A percentile compares a stretch with the other conserved stretches of the same genome.
Evolutionary conservation across 768 basidiomycete genomes (phyloP).

Genomic region (Tricholoma furcatifolium): DNA sequence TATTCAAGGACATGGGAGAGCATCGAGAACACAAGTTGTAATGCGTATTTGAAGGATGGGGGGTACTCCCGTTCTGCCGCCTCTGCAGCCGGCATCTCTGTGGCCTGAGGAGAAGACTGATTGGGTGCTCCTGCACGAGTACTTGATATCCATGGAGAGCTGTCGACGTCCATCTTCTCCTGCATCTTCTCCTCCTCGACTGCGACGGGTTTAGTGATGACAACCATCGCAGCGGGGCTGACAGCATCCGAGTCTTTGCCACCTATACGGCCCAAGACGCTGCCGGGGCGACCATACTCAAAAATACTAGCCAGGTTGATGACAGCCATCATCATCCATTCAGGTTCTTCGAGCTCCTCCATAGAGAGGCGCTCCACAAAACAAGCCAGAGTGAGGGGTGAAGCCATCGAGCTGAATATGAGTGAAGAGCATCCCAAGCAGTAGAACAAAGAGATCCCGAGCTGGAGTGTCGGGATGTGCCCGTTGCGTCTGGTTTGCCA

Average conservation of each 20-base stretch:
- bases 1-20: constrained; percentile 68
- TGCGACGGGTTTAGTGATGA: constrained; percentile 24
- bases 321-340: constrained; percentile 97
- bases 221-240: constrained; percentile 26
- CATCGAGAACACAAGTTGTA: constrained; percentile 78
- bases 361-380: constrained; percentile 86
- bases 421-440: constrained; percentile 98
- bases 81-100: constrained; percentile 28
- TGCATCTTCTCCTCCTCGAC: constrained; percentile 47
- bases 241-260: constrained; percentile 51
- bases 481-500: constrained; percentile 67
- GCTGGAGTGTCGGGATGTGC: constrained; percentile 68
- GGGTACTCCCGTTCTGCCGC: constrained; percentile 44
- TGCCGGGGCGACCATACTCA: constrained; percentile 81
- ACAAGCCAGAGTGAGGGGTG: constrained; percentile 69
- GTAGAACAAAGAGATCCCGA: constrained; percentile 81
- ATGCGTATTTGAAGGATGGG: constrained; percentile 66
- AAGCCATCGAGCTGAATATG: constrained; percentile 95
- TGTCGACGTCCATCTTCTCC: constrained; percentile 69
- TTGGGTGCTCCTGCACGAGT: neutral
- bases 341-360: constrained; percentile 76
- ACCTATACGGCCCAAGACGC: constrained; percentile 66
- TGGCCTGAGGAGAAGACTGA: constrained; percentile 30
- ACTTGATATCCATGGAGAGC: constrained; percentile 25
- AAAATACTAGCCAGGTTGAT: constrained; percentile 80